These are phyloP conservation scores for Lentinula detonsa DNA, from an alignment of 768 basidiomycete species.

Conservation along the genomic window DNA sequence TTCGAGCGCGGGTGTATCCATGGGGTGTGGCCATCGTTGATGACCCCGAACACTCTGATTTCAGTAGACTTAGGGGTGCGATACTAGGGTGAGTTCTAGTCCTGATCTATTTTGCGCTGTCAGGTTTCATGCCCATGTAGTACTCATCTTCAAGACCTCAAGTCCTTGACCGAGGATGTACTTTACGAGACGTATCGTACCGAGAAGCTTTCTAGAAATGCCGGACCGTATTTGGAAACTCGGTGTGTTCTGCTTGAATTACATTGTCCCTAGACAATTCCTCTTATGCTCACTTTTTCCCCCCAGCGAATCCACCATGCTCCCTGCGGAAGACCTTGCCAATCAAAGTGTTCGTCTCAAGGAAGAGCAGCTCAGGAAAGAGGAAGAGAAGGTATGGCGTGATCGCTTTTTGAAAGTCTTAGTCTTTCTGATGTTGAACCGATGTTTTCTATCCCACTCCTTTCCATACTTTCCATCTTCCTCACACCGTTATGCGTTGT, in stretches of 20 bases:
- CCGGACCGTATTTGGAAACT: conserved; percentile 43
- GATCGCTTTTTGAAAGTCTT: neutral
- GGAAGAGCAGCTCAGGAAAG: conserved; percentile 84
- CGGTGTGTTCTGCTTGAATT: conserved; percentile 25
- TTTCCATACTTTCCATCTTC: neutral
- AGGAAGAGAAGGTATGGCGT: conserved; percentile 68
- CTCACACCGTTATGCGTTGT: too few relatives aligned
- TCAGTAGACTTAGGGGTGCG: conserved; percentile 71
- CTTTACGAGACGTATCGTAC: conserved; percentile 87
- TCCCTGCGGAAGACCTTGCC: conserved; percentile 75
- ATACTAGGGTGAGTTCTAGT: conserved; percentile 43
- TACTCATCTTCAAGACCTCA: conserved; percentile 81
- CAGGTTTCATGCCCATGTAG: conserved; percentile 22
- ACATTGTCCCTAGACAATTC: neutral
- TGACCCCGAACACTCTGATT: conserved; percentile 89
- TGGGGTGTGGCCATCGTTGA: conserved; percentile 93
- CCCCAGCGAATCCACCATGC: conserved; percentile 58
- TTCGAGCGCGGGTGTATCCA: conserved; percentile 81
- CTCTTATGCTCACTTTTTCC: neutral
- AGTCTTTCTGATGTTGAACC: too few relatives aligned
- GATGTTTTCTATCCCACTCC: neutral
- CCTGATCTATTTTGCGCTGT: conserved; percentile 22
- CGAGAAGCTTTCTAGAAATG: conserved; percentile 75
- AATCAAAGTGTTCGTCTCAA: conserved; percentile 83
- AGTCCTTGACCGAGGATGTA: conserved; percentile 76